Evolutionary conservation across 2,329 filamentous ascomycete species (phyloP), one percentile per base, ranked within the genome.

Genomic region (Leptographium wingfieldii): DNA sequence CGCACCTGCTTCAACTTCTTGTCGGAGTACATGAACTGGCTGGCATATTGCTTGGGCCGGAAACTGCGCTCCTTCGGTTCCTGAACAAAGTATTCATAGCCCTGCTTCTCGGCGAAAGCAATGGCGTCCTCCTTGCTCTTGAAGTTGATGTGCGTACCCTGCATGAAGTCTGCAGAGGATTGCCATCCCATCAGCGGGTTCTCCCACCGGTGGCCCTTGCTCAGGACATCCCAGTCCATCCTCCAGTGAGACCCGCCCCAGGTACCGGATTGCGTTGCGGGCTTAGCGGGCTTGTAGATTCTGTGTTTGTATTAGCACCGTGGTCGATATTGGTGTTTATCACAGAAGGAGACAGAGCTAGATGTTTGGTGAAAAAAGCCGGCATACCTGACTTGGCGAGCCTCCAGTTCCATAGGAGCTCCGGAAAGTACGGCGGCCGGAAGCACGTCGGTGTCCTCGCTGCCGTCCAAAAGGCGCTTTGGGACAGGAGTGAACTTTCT

Each of bases 161-260:
- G 92, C 90, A 99, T 94, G 71, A 84, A 84, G 74, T 99, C 94
- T 60, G 82, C 92, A 22, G 91, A 95, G 29, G 92, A 97, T 72
- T 96, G 92, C 95, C 95, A 99, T 63, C 94, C 94, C 84, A 99
- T 99, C 72, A 99, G 76, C 55, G 88, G 90, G 76, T 99, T 99
- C 79, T 99, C 94, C 95, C 94, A 99, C 68, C 94, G 84, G 75
- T 96, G 90, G 63, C 94, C 94, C 77, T 95, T 96, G 68, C 80
- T 76, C 38, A 97, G 80, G 56, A 95, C 84, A 72, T 99, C 94
- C 94, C 94, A 99, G 73, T 99, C 94, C 91, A 99, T 95, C 57
- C 92, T 87, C 94, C 94, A 99, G 69, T 87, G 83, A 71, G 88
- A 84, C 60, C 82, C 77, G 70, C 89, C 85, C 88, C 90, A 96